Evolutionary conservation across 176 grass and related monocot genomes (phyloP).

Genomic region (Eragrostis curvula): DNA sequence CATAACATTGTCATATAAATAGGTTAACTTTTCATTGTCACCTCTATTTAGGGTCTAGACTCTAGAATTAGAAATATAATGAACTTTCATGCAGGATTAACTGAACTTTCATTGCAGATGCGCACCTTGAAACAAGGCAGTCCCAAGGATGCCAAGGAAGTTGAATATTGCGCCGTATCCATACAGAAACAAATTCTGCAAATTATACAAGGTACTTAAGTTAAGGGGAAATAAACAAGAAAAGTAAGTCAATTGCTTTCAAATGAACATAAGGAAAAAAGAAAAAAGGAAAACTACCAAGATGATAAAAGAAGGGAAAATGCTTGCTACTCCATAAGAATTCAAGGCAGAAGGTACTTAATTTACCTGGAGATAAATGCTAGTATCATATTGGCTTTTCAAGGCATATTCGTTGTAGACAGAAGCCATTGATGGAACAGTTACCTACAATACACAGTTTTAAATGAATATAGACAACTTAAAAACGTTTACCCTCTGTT

Average conservation of each 20-base stretch:
- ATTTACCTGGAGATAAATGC: constrained; percentile 96
- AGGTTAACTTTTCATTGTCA: neutral
- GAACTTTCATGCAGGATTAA: constrained; percentile 8
- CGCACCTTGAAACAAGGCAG: constrained; percentile 87
- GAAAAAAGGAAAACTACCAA: neutral
- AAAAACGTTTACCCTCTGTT: neutral
- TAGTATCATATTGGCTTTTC: constrained; percentile 99
- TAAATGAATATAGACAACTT: constrained; percentile 30
- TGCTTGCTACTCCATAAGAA: neutral
- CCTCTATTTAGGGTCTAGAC: neutral
- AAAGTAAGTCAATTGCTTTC: neutral
- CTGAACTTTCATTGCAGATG: constrained; percentile 26
- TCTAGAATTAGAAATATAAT: neutral
- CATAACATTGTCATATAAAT: constrained; percentile 17
- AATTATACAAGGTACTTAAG: constrained; percentile 37
- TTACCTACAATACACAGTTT: constrained; percentile 61
- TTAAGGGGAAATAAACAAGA: constrained; percentile 8
- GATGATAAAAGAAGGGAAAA: constrained; percentile 12
- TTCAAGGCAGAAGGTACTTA: neutral
- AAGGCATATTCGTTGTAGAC: constrained; percentile 99
- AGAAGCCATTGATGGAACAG: constrained; percentile 95
- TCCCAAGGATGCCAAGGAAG: constrained; percentile 90
- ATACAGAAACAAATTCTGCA: constrained; percentile 94
- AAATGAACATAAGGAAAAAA: constrained; percentile 18
- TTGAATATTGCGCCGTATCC: constrained; percentile 99